phyloP scores from a whole-genome alignment of 805 yeast genomes.

The Saccharomycopsis guyanensis region DNA sequence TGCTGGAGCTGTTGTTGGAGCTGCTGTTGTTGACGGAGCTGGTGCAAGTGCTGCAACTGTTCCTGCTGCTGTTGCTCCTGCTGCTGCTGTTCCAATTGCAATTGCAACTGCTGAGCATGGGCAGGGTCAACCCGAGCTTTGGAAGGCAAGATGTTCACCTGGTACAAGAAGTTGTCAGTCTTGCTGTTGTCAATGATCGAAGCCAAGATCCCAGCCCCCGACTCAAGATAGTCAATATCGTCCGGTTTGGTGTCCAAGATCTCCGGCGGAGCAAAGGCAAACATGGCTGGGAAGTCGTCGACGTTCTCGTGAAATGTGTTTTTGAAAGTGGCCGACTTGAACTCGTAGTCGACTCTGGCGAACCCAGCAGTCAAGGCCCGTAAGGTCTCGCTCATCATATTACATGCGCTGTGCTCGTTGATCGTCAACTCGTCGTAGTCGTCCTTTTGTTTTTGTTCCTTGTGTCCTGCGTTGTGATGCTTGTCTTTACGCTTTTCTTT shows the following conservation, averaged over 20 bases:
- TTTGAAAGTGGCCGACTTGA: conserved; percentile 29
- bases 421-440: conserved; percentile 41
- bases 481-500: conserved; percentile 27
- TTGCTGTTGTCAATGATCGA: conserved; percentile 31
- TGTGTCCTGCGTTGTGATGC: conserved; percentile 24
- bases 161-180: conserved; percentile 18
- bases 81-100: conserved; percentile 27
- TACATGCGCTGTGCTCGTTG: conserved; percentile 39
- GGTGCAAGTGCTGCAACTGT: conserved; percentile 28
- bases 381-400: conserved; percentile 42
- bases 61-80: conserved; percentile 33
- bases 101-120: conserved; percentile 27
- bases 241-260: conserved; percentile 17
- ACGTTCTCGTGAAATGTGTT: conserved; percentile 23
- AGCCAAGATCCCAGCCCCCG: conserved; percentile 29
- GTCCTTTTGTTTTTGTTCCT: conserved; percentile 29
- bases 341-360: conserved; percentile 32
- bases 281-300: conserved; percentile 36
- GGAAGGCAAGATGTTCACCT: conserved; percentile 10
- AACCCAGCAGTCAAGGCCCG: conserved; percentile 32
- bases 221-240: conserved; percentile 5
- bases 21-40: conserved; percentile 22
- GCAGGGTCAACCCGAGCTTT: conserved; percentile 18
- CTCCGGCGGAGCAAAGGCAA: conserved; percentile 36
- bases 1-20: conserved; percentile 23